phyloP scores from a whole-genome alignment of 2,329 filamentous ascomycete species.

The Nigrospora osmanthi region DNA sequence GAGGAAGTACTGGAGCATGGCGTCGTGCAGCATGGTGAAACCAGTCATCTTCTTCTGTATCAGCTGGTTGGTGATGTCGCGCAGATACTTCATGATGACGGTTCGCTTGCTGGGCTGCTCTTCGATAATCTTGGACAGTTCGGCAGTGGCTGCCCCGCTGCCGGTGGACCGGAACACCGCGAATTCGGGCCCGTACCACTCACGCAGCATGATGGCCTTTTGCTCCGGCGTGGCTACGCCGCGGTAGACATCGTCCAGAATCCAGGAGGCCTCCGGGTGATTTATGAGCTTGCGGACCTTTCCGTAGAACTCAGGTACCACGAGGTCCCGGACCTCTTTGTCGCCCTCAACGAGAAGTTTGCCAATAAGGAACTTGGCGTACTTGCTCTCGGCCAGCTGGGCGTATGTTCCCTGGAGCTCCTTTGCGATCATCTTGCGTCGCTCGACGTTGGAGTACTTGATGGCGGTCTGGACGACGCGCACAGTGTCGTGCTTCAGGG shows the following conservation, averaged over 20 bases:
- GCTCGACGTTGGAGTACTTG: constrained; percentile 84
- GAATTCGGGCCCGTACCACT: constrained; percentile 97
- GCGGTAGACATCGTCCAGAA: constrained; percentile 93
- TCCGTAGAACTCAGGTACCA: constrained; percentile 92
- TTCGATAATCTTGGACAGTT: constrained; percentile 68
- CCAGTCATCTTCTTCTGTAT: constrained; percentile 95
- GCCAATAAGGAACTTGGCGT: constrained; percentile 94
- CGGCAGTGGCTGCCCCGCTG: constrained; percentile 46
- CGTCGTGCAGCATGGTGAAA: constrained; percentile 96
- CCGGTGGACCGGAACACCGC: constrained; percentile 62
- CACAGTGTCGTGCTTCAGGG: constrained; percentile 98
- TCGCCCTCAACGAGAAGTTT: constrained; percentile 94
- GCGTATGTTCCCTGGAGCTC: constrained; percentile 83
- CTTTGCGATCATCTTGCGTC: constrained; percentile 76
- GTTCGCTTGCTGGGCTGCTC: constrained; percentile 76
- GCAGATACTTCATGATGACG: constrained; percentile 78
- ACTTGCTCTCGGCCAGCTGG: constrained; percentile 84
- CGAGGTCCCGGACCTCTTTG: constrained; percentile 74
- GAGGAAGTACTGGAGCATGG: constrained; percentile 93
- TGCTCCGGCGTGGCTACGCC: constrained; percentile 79
- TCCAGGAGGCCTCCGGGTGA: constrained; percentile 94
- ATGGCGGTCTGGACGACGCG: constrained; percentile 92
- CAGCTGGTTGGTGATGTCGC: constrained; percentile 82
- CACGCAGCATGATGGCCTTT: constrained; percentile 75
- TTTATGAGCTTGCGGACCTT: constrained; percentile 89